A percentile compares a stretch with the other conserved stretches of the same genome.
These are phyloP conservation scores for Talaromyces sp. DNA, from an alignment of 2,329 filamentous ascomycete genomes.

Conservation along the genomic window DNA sequence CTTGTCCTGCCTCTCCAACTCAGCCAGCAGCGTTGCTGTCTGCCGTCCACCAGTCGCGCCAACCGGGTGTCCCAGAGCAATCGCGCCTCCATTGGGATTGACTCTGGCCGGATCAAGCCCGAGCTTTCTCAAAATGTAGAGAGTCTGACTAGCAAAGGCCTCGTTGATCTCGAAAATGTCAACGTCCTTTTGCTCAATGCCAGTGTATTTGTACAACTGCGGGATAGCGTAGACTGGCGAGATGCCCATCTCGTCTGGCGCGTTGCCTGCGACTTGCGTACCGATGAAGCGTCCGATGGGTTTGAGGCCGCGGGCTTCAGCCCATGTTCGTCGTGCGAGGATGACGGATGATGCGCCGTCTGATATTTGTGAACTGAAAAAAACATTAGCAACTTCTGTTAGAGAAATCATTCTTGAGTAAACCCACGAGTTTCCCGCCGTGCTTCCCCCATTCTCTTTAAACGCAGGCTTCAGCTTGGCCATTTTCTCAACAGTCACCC, in stretches of 20 bases:
- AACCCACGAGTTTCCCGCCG: conserved; percentile 53
- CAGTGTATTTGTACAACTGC: conserved; percentile 74
- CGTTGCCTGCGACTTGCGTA: conserved; percentile 77
- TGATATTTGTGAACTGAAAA: conserved; percentile 19
- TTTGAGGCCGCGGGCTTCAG: conserved; percentile 73
- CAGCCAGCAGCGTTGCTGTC: conserved; percentile 84
- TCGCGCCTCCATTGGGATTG: conserved; percentile 87
- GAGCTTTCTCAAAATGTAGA: conserved; percentile 73
- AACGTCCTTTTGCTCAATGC: conserved; percentile 70
- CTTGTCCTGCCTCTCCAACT: conserved; percentile 73
- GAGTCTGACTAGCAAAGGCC: conserved; percentile 91
- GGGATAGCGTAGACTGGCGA: conserved; percentile 51
- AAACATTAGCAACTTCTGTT: too few relatives aligned
- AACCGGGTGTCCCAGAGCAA: conserved; percentile 81
- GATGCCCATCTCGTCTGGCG: conserved; percentile 93
- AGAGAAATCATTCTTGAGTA: neutral
- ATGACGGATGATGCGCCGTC: conserved; percentile 68
- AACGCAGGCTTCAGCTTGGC: conserved; percentile 80
- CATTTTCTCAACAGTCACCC: conserved; percentile 75
- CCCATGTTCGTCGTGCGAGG: conserved; percentile 86
- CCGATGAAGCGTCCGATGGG: conserved; percentile 89
- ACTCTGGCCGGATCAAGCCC: conserved; percentile 60
- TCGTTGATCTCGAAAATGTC: conserved; percentile 92
- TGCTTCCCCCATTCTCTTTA: conserved; percentile 68
- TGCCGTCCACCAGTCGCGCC: conserved; percentile 80